Evolutionary conservation across 257 asterid genomes (phyloP).

Genomic region (Buddleja alternifolia): DNA sequence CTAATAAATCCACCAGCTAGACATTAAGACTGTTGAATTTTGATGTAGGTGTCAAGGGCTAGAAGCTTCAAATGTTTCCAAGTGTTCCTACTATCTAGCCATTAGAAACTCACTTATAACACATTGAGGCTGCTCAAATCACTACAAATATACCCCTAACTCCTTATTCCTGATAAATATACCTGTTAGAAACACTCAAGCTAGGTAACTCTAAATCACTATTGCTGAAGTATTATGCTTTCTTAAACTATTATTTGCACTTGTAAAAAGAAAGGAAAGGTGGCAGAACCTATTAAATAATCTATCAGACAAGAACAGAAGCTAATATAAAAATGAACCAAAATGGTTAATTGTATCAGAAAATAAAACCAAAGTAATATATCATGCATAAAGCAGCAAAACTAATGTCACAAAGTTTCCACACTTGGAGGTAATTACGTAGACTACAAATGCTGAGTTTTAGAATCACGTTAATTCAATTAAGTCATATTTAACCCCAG

Average conservation of each 20-base stretch:
- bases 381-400: not conserved
- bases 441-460: not conserved
- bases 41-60: slow-evolving; percentile 8
- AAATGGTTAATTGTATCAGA: not conserved
- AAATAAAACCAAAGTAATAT: slow-evolving; percentile 1
- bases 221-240: not conserved
- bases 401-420: not conserved
- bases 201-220: not conserved
- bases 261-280: not conserved
- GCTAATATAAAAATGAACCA: not conserved
- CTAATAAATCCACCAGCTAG: slow-evolving; percentile 3
- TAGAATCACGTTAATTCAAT: not conserved
- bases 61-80: not conserved
- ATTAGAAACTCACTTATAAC: not conserved
- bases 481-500: not conserved
- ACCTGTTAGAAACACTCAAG: not conserved
- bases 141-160: not conserved
- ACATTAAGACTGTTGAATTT: not conserved
- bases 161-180: not conserved
- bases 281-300: slow-evolving; percentile 1
- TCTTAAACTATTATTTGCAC: not conserved
- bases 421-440: not conserved
- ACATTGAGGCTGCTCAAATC: slow-evolving; percentile 7
- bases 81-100: not conserved
- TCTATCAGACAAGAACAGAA: not conserved